Evolutionary conservation across 495 filamentous ascomycete species (phyloP), one percentile per base, ranked within the genome.

Genomic region (Daldinia vernicosa): DNA sequence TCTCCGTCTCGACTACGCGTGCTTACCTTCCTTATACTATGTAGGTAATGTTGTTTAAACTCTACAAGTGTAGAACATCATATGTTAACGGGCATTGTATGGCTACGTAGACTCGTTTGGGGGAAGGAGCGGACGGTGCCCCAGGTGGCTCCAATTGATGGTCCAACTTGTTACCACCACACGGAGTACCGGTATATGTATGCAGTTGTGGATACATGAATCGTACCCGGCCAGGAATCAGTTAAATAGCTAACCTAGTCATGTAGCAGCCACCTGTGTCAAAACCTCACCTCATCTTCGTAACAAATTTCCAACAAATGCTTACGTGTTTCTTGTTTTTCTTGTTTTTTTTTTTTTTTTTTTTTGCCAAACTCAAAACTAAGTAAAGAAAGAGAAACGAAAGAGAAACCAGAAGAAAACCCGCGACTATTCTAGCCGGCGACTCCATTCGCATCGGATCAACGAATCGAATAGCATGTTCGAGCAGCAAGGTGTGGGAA

Each of bases 131-230:
- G 30, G 40, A 50, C 27, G 22, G 22, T 51, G 39, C 22, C 43
- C 65, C 47, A 67, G 39, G 65, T 67, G 65, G 65, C 59, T 56
- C 65, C 65, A 67, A 54, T 67, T 67, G 64, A 67, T 43, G 19
- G 26, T 35, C 26, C 19, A 8, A 68, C 28, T 67, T 59, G 51
- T 47, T 60, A 67, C 55, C 51, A 37, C 58, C 62, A 60, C 56
- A 45, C 56, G 56, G 56, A 43, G 56, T 45, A n/a, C n/a, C n/a
- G n/a, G n/a, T n/a, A 59, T 50, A 19, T 9, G n/a, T 45, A 32
- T 33, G 14, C 27, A 56, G 53, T 19, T 35, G 30, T 35, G n/a
- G 27, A 56, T 35, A 15, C 28, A 56, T 56, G 53, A 33, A 33
- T 52, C 26, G 19, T 59, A 53, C 63, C 55, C 35, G 61, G 60